Conservation (phyloP, 2,329 filamentous ascomycete species). For the Aspergillus persii region DNA sequence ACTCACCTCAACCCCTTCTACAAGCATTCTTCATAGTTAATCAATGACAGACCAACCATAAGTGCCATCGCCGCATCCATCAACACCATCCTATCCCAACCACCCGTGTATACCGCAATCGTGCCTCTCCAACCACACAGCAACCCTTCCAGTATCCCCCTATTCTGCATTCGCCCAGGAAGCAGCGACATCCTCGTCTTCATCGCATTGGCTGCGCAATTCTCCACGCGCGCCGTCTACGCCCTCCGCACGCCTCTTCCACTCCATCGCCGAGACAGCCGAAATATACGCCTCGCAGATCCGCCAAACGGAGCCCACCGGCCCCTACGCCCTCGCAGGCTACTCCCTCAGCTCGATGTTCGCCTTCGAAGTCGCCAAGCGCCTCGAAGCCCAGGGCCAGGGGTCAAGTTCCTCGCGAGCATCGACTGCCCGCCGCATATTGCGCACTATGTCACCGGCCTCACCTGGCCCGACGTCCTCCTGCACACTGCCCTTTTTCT, state of each 20-base stretch:
- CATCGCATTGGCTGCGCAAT: slow-evolving; percentile 22
- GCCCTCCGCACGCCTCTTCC: slow-evolving; percentile 24
- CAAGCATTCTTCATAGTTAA: too few species aligned
- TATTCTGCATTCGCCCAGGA: slow-evolving; percentile 36
- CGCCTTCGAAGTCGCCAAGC: slow-evolving; percentile 50
- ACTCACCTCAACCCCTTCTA: too few species aligned
- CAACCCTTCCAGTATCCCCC: slow-evolving; percentile 17
- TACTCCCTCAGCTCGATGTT: slow-evolving; percentile 50
- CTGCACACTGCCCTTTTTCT: neutral
- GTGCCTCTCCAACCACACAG: slow-evolving; percentile 24
- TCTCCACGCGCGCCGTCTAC: slow-evolving; percentile 30
- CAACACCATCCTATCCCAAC: neutral
- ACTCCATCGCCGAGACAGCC: slow-evolving; percentile 37
- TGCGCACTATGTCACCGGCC: neutral
- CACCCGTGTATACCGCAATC: slow-evolving; percentile 18
- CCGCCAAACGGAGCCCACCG: slow-evolving; percentile 43
- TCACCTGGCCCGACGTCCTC: slow-evolving; percentile 2
- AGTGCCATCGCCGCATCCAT: neutral
- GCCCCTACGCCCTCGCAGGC: slow-evolving; percentile 13
- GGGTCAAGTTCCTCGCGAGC: slow-evolving; percentile 36
- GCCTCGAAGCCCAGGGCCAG: slow-evolving; percentile 35
- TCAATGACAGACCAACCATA: neutral
- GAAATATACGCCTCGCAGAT: slow-evolving; percentile 41
- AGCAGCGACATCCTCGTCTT: slow-evolving; percentile 38
- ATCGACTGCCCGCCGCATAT: slow-evolving; percentile 9